These are phyloP conservation scores for Chaetothyriales sp. DNA, from an alignment of 2,329 filamentous ascomycete genomes.

Conservation along the genomic window DNA sequence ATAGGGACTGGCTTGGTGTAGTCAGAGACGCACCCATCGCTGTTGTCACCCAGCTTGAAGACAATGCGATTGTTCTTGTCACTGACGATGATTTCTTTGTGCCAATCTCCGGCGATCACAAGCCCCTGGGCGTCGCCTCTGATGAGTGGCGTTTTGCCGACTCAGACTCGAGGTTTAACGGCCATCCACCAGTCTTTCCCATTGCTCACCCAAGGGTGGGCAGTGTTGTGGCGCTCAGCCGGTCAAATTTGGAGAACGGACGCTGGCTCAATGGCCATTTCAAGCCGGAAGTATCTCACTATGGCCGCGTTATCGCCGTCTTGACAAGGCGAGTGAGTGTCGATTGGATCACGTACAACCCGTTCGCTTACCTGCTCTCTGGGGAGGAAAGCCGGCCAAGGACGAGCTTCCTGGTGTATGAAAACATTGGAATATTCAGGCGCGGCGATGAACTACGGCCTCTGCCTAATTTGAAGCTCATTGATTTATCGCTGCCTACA, in stretches of 20 bases:
- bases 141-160: slow-evolving; percentile 8
- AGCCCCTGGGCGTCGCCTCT: slow-evolving; percentile 16
- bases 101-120: slow-evolving; percentile 19
- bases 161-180: slow-evolving; percentile 5
- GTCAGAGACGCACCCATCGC: slow-evolving; percentile 38
- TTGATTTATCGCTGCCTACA: not conserved
- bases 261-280: slow-evolving; percentile 39
- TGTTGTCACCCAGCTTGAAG: slow-evolving; percentile 35
- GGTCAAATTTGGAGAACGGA: slow-evolving; percentile 36
- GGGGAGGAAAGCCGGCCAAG: slow-evolving; percentile 13
- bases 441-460: slow-evolving; percentile 13
- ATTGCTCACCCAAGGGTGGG: slow-evolving; percentile 15
- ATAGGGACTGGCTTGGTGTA: slow-evolving; percentile 41
- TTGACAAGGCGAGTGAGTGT: slow-evolving; percentile 33
- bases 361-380: slow-evolving; percentile 9
- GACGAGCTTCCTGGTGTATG: slow-evolving; percentile 8
- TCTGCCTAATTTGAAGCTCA: not conserved
- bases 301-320: slow-evolving; percentile 39
- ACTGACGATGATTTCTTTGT: slow-evolving; percentile 30
- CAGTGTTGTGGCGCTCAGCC: slow-evolving; percentile 37
- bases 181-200: slow-evolving; percentile 9
- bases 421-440: slow-evolving; percentile 14
- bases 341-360: slow-evolving; percentile 37
- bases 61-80: slow-evolving; percentile 40
- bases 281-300: slow-evolving; percentile 30